These are phyloP conservation scores for Arabidopsis arenosa DNA, from an alignment of 345 rosid species.

Conservation along the genomic window DNA sequence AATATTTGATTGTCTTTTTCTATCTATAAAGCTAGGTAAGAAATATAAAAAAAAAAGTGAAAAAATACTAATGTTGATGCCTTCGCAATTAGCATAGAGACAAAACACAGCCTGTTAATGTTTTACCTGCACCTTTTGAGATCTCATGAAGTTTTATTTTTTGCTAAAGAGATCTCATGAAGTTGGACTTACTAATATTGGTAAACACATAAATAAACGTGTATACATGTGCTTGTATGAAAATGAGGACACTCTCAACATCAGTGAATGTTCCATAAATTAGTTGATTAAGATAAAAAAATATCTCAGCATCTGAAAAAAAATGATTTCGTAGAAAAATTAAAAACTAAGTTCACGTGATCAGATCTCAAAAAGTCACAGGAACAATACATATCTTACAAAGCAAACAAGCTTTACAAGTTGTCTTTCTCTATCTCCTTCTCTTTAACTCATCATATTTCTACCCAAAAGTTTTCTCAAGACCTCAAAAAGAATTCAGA, in stretches of 20 bases:
- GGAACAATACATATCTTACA: slow-evolving; percentile 32
- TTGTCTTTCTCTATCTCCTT: slow-evolving; percentile 29
- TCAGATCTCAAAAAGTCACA: slow-evolving; percentile 42
- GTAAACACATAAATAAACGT: slow-evolving; percentile 27
- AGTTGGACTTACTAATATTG: slow-evolving; percentile 16
- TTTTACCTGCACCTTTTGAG: slow-evolving; percentile 2
- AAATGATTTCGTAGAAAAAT: background rate
- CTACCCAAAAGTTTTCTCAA: slow-evolving; percentile 13
- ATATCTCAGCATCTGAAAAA: slow-evolving; percentile 15
- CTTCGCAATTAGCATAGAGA: slow-evolving; percentile 18
- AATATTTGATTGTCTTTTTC: background rate
- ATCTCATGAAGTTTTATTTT: background rate
- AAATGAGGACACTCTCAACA: slow-evolving; percentile 8
- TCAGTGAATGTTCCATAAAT: slow-evolving; percentile 17
- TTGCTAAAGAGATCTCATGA: background rate
- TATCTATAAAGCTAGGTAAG: background rate
- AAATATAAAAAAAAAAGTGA: background rate
- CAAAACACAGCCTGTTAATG: slow-evolving; percentile 21
- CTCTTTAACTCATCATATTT: slow-evolving; percentile 14
- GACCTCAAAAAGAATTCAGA: slow-evolving; percentile 8
- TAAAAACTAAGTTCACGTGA: slow-evolving; percentile 37
- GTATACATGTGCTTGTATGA: slow-evolving; percentile 36
- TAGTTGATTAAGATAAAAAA: slow-evolving; percentile 22
- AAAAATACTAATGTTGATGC: background rate
- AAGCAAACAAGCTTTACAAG: slow-evolving; percentile 43